Base-by-base conservation (phyloP, 2,329 filamentous ascomycete genomes). In the Fusarium torulosum region DNA sequence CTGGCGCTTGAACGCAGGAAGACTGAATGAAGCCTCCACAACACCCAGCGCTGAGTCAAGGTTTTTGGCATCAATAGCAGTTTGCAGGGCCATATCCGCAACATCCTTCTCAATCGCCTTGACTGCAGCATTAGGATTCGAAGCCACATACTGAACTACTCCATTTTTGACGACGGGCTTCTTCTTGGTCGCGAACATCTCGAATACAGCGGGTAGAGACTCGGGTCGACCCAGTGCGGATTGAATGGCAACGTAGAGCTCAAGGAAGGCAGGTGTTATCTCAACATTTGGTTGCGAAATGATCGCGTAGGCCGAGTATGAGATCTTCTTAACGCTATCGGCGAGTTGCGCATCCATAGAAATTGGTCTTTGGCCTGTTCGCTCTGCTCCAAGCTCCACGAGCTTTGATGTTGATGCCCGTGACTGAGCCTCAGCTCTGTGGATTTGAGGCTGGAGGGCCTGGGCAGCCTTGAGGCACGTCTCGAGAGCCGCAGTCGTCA, bases 181-280 rank as follows among this genome's bases (percentile, higher is more conserved):
- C 11, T 92, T 91, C 79, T 98, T 99, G 71, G 88, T 87, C 47
- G 93, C 92, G 77, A 95, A 98, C 53, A 97, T 84, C 56, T 89
- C 82, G 74, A 99, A 91, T 41, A 94, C 88, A 61, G 90, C 86
- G 8, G 95, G 93, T 65, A 98, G 87, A 43, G 91, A 89, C 67
- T 92, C 88, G 4, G 93, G 90, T 57, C 86, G 88, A 63, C 88
- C 86, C 42, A 98, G 86, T 13, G 89, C 84, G 27, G 89, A 84
- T 77, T 97, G 93, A 43, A 93, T 88, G 37, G 87, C 84, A 64
- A 97, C 89, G 78, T 97, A 98, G 70, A 86, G 78, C 58, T 86
- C 83, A 38, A 98, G 86, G 33, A 95, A 82, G 29, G 85, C 82
- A 10, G 90, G 88, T 6, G 92, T 91, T 75, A 98, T 91, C 79